Percentiles rank a stretch among this genome's conserved stretches.
Evolutionary conservation across 495 filamentous ascomycete genomes (phyloP).

Genomic region (Hypoxylon fragiforme): DNA sequence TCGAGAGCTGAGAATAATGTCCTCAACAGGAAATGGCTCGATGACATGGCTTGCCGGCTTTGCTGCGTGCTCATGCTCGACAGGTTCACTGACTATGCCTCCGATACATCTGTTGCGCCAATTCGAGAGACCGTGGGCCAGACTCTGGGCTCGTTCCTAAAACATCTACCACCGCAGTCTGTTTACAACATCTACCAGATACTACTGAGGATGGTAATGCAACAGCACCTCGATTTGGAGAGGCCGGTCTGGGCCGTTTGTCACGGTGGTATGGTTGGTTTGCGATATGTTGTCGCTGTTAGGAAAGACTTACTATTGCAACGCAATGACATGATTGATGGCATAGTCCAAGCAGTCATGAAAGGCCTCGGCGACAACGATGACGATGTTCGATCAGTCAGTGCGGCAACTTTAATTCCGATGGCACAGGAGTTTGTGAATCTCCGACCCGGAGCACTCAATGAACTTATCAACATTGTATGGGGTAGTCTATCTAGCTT

Average conservation of each 20-base stretch:
- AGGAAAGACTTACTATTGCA: slow-evolving; percentile 87
- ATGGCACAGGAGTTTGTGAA: slow-evolving; percentile 92
- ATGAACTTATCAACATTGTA: slow-evolving; percentile 85
- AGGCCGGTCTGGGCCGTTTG: slow-evolving; percentile 87
- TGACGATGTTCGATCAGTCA: slow-evolving; percentile 95
- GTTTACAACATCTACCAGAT: slow-evolving; percentile 80
- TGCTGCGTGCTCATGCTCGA: slow-evolving; percentile 97
- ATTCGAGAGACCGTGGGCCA: slow-evolving; percentile 98
- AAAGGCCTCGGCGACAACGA: slow-evolving; percentile 88
- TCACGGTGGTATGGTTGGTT: slow-evolving; percentile 96
- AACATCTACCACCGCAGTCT: slow-evolving; percentile 71
- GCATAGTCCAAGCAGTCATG: slow-evolving; percentile 89
- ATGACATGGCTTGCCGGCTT: slow-evolving; percentile 89
- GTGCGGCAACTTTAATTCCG: slow-evolving; percentile 92
- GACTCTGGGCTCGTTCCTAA: slow-evolving; percentile 84
- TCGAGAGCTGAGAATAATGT: slow-evolving; percentile 71
- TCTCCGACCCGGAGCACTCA: slow-evolving; percentile 74
- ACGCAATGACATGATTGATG: slow-evolving; percentile 84
- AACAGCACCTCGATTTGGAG: slow-evolving; percentile 71
- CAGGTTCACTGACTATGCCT: slow-evolving; percentile 95
- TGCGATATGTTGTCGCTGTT: slow-evolving; percentile 92
- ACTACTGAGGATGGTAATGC: slow-evolving; percentile 88
- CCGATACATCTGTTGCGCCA: slow-evolving; percentile 93
- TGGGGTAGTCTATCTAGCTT: slow-evolving; percentile 96
- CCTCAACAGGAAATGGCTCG: slow-evolving; percentile 81